Percentiles rank a stretch among this genome's conserved stretches.
Conservation (phyloP, 805 yeast genomes). For the Candida tibetensis region DNA sequence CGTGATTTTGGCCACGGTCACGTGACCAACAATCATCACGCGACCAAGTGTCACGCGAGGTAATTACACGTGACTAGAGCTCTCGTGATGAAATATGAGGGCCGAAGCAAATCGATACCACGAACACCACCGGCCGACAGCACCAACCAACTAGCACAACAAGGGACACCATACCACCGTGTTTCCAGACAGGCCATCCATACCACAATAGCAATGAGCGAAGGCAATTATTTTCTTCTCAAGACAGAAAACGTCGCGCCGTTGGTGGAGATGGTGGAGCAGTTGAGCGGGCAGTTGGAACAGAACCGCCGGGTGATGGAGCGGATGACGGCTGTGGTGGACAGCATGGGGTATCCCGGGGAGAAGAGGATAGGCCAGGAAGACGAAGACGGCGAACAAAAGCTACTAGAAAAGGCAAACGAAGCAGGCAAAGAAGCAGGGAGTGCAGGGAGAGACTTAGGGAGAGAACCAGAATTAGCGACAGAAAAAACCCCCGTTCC, state of each 20-base stretch:
- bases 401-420: background rate
- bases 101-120: too few relatives aligned
- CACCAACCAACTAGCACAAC: too few relatives aligned
- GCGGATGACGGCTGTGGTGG: constrained; percentile 21
- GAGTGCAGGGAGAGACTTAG: background rate
- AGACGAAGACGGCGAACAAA: background rate
- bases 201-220: too few relatives aligned
- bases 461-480: background rate
- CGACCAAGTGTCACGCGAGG: too few relatives aligned
- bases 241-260: constrained; percentile 35
- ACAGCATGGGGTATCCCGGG: constrained; percentile 13
- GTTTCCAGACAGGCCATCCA: too few relatives aligned
- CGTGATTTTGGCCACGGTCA: too few relatives aligned
- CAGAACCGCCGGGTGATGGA: constrained; percentile 24
- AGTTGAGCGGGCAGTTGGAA: constrained; percentile 19
- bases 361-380: background rate
- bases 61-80: too few relatives aligned
- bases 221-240: constrained; percentile 15
- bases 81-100: too few relatives aligned
- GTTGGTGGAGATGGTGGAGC: constrained; percentile 20
- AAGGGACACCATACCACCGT: too few relatives aligned
- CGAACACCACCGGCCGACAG: too few relatives aligned
- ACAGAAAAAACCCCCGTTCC: background rate
- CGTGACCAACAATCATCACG: too few relatives aligned
- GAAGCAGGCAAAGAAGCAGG: background rate